Evolutionary conservation across 768 basidiomycete genomes (phyloP), one percentile per base, ranked within the genome.

Genomic region (Leccinum variicolor): DNA sequence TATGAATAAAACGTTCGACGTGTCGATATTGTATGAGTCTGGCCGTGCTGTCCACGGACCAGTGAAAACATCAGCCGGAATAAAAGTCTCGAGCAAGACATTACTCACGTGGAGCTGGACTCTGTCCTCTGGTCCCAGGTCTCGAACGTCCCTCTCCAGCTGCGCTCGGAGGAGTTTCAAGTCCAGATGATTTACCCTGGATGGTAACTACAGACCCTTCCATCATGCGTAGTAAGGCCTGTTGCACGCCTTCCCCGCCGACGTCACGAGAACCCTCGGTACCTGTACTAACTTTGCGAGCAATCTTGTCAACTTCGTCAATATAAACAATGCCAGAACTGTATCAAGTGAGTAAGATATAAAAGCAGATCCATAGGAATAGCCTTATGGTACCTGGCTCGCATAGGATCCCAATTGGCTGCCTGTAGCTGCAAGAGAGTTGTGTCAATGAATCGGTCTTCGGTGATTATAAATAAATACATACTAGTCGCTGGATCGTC

Each of bases 291-390:
- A 69, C 62, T 64, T 83, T 88, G 50, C 84, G 81, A 14, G 93
- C 89, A 57, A 97, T 86, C 75, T 98, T 98, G 76, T 98, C 96
- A 2, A 94, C 78, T 75, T 98, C 96, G 66, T 98, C 96, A 49
- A 98, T 94, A 68, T 96, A 96, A 31, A 98, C 87, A 59, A 98
- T 97, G 6, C 95, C 95, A 69, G 86, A 86, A 67, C 92, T 95
- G 56, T 36, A 19, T 50, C n/a, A 29, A 53, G 53, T 10, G 17
- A 13, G 62, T 69, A 15, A 64, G 33, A 11, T 41, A 21, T 28
- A 53, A 13, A 54, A 33, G 7, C 8, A 33, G 13, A 11, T 15
- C 47, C 41, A 47, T 31, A 17, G 9, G 15, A 33, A 53, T 21
- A 6, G 33, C 28, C n/a, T 33, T 21, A 53, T 53, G 21, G 48